Conservation (phyloP, 2,329 filamentous ascomycete genomes). For the Tolypocladium album region DNA sequence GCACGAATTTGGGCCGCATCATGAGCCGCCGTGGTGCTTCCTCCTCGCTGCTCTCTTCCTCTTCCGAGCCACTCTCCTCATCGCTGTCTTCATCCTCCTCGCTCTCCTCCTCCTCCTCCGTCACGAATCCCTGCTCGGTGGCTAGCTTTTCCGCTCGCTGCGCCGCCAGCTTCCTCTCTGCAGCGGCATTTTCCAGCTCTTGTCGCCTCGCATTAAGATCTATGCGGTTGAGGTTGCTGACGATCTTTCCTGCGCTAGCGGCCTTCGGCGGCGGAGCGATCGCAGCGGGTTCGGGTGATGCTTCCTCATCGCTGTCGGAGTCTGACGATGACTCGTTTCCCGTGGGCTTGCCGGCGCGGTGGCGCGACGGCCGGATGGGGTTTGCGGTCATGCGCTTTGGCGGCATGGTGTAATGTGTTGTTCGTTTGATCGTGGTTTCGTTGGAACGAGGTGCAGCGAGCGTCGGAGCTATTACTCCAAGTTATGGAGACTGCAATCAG, state of each 20-base stretch:
- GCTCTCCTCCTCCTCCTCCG: constrained; percentile 38
- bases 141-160: constrained; percentile 40
- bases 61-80: constrained; percentile 29
- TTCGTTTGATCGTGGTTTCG: background rate
- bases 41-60: constrained; percentile 38
- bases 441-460: background rate
- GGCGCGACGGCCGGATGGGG: constrained; percentile 66
- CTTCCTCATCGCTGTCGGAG: constrained; percentile 34
- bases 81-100: constrained; percentile 25
- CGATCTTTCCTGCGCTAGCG: constrained; percentile 44
- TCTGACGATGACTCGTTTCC: constrained; percentile 44
- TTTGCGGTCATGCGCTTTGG: constrained; percentile 91
- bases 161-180: constrained; percentile 34
- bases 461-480: no score
- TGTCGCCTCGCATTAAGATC: constrained; percentile 37
- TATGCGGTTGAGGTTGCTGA: constrained; percentile 40
- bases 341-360: constrained; percentile 73
- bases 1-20: constrained; percentile 54
- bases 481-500: background rate
- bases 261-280: constrained; percentile 47
- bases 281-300: constrained; percentile 16
- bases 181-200: constrained; percentile 31
- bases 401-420: constrained; percentile 33
- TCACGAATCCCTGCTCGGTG: constrained; percentile 53
- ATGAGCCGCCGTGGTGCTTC: constrained; percentile 46